Conservation (phyloP, 257 asterid genomes). For the Nemophila menziesii region DNA sequence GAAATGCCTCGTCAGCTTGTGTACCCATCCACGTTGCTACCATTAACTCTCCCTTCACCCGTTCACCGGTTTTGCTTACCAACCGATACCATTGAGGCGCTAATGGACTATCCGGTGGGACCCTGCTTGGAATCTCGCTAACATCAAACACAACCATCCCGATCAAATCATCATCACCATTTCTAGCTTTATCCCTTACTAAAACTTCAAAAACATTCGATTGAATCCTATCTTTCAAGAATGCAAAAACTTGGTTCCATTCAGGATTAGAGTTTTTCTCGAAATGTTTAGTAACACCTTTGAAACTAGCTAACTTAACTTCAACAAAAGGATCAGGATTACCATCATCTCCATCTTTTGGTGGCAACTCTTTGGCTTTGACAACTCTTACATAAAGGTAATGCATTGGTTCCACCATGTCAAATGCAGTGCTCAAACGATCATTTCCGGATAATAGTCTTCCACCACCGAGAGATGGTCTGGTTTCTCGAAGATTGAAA, state of each 20-base stretch:
- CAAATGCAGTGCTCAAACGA: constrained; percentile 55
- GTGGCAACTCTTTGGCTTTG: constrained; percentile 51
- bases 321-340: constrained; percentile 62
- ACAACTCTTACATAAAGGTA: constrained; percentile 57
- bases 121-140: constrained; percentile 64
- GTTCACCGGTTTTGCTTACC: constrained; percentile 41
- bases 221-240: constrained; percentile 45
- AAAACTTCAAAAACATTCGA: constrained; percentile 39
- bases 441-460: constrained; percentile 44
- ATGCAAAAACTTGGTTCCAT: constrained; percentile 73
- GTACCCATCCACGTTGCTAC: constrained; percentile 81
- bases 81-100: constrained; percentile 89
- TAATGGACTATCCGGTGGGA: constrained; percentile 90
- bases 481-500: constrained; percentile 61
- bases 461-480: constrained; percentile 79
- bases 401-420: constrained; percentile 86
- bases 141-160: constrained; percentile 47
- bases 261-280: constrained; percentile 41
- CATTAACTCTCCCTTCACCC: constrained; percentile 68
- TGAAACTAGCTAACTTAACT: constrained; percentile 53
- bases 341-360: constrained; percentile 18
- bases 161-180: constrained; percentile 39
- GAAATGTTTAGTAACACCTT: constrained; percentile 34
- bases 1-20: constrained; percentile 85
- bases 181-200: constrained; percentile 46